Evolutionary conservation across 306 rosid genomes (phyloP).

Genomic region (Castanopsis chinensis): DNA sequence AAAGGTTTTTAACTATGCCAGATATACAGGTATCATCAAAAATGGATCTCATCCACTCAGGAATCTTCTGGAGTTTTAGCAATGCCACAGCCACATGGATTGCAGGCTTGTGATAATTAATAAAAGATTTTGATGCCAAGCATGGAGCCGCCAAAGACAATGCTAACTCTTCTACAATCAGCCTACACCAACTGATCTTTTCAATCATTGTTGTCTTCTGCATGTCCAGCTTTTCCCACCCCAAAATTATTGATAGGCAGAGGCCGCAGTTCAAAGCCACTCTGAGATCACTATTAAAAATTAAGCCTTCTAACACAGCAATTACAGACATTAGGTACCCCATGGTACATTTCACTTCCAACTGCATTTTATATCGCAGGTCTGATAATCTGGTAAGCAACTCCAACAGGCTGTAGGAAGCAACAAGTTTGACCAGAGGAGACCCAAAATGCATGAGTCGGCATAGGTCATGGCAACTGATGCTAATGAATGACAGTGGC

Average conservation of each 20-base stretch:
- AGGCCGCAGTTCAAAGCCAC: conserved; percentile 77
- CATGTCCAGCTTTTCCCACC: conserved; percentile 48
- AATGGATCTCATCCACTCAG: conserved; percentile 67
- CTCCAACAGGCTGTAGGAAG: conserved; percentile 76
- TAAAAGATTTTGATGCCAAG: conserved; percentile 54
- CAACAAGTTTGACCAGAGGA: conserved; percentile 52
- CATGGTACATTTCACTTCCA: conserved; percentile 46
- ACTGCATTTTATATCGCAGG: conserved; percentile 45
- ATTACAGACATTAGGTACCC: conserved; percentile 61
- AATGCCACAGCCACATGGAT: conserved; percentile 53
- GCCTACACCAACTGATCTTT: conserved; percentile 64
- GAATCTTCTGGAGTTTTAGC: conserved; percentile 52
- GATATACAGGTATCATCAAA: conserved; percentile 67
- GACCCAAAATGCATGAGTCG: conserved; percentile 86
- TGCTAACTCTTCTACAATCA: conserved; percentile 80
- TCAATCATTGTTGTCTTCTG: conserved; percentile 32
- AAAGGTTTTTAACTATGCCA: conserved; percentile 59
- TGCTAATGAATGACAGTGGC: conserved; percentile 52
- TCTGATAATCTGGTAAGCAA: conserved; percentile 62
- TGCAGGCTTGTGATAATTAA: conserved; percentile 53
- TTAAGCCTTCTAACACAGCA: conserved; percentile 67
- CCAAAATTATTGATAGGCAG: conserved; percentile 63
- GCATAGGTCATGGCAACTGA: conserved; percentile 77
- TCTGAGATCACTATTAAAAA: conserved; percentile 55
- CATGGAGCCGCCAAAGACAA: conserved; percentile 65